phyloP scores from a whole-genome alignment of 495 filamentous ascomycete species.

The Bathelium albidoporum region DNA sequence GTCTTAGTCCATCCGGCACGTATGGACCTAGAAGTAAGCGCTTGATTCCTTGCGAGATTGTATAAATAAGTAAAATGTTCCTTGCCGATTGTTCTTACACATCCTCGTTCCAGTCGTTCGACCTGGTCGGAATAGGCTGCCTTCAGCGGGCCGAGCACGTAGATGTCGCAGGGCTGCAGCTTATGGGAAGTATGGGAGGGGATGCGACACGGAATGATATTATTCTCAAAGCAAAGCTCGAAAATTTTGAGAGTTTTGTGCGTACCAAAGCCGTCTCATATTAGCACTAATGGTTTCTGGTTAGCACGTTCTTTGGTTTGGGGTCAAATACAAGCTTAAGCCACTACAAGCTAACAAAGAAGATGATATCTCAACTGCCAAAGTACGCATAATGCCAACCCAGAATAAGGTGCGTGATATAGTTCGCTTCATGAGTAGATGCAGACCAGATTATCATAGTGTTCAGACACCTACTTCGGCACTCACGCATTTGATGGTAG shows the following conservation, averaged over 20 bases:
- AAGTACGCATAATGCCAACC: conserved; percentile 14
- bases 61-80: conserved; percentile 15
- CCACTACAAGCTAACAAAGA: conserved; percentile 11
- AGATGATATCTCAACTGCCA: conserved; percentile 11
- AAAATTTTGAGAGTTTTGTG: conserved; percentile 15
- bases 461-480: conserved; percentile 11
- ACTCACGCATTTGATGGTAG: conserved; percentile 11
- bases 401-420: conserved; percentile 7
- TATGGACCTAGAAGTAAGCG: background rate
- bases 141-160: conserved; percentile 11
- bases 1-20: background rate
- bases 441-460: conserved; percentile 16
- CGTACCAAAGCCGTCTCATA: conserved; percentile 16
- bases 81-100: conserved; percentile 12
- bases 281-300: conserved; percentile 10
- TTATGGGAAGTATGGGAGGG: conserved; percentile 17
- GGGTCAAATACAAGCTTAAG: conserved; percentile 11
- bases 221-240: conserved; percentile 17
- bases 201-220: conserved; percentile 13
- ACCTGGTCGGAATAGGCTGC: conserved; percentile 15
- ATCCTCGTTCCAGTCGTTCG: conserved; percentile 11
- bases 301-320: conserved; percentile 9
- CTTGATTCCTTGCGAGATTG: conserved; percentile 9
- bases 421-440: conserved; percentile 8
- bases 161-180: conserved; percentile 14